Evolutionary conservation across 1,139 yeast species (phyloP).

Genomic region (Debaryomyces singareniensis): DNA sequence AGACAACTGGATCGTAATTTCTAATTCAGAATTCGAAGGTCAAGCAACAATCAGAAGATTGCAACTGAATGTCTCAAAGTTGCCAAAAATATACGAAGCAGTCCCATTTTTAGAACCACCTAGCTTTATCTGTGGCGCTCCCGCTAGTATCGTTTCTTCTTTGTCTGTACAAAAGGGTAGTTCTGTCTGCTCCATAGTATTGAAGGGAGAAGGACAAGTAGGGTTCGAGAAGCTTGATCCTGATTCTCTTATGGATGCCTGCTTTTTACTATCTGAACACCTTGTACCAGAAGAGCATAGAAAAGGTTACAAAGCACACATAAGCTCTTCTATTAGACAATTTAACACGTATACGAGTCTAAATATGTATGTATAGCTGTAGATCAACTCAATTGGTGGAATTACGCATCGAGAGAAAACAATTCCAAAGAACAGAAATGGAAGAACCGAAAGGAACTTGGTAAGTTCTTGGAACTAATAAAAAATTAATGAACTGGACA

Average conservation of each 20-base stretch:
- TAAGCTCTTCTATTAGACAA: slow-evolving; percentile 27
- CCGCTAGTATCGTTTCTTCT: slow-evolving; percentile 36
- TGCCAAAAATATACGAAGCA: slow-evolving; percentile 6
- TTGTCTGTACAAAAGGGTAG: slow-evolving; percentile 11
- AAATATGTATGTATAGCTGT: slow-evolving; percentile 30
- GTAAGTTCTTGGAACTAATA: slow-evolving; percentile 67
- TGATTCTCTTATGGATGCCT: slow-evolving; percentile 32
- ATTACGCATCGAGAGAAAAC: slow-evolving; percentile 77
- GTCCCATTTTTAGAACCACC: slow-evolving; percentile 46
- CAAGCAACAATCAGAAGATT: slow-evolving; percentile 23
- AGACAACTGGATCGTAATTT: slow-evolving; percentile 23
- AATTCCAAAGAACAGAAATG: slow-evolving; percentile 88
- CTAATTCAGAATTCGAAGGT: slow-evolving; percentile 31
- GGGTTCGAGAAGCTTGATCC: slow-evolving; percentile 43
- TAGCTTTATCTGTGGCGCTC: slow-evolving; percentile 46
- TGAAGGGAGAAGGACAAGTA: slow-evolving; percentile 54
- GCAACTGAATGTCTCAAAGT: slow-evolving; percentile 14
- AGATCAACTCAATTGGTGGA: slow-evolving; percentile 12
- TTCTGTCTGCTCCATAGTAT: slow-evolving; percentile 20
- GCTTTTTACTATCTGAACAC: slow-evolving; percentile 15
- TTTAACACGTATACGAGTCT: slow-evolving; percentile 30
- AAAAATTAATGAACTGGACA: slow-evolving; percentile 84
- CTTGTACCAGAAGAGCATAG: slow-evolving; percentile 10
- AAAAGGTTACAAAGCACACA: slow-evolving; percentile 16
- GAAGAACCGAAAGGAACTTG: slow-evolving; percentile 93